Evolutionary conservation across 2,329 filamentous ascomycete species (phyloP).

Genomic region (Penicillium capsulatum): DNA sequence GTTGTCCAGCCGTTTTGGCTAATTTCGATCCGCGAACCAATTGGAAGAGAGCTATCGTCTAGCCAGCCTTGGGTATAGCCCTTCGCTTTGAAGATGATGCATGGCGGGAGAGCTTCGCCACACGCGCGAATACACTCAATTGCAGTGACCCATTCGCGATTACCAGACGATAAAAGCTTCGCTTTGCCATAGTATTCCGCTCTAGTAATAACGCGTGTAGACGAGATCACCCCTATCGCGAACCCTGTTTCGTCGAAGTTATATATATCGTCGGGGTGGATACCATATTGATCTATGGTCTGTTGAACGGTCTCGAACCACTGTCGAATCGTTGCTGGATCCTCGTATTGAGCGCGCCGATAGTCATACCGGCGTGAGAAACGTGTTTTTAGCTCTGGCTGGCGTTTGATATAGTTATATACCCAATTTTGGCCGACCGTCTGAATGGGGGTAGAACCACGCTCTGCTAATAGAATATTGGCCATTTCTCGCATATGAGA

Average conservation of each 20-base stretch:
- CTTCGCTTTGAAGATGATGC: constrained; percentile 1
- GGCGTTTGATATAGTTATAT: no score
- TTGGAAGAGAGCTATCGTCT: background rate
- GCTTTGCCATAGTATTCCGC: constrained; percentile 1
- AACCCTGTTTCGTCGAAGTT: constrained; percentile 1
- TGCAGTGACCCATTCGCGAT: background rate
- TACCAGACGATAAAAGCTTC: background rate
- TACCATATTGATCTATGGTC: no score
- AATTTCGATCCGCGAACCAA: no score
- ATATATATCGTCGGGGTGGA: no score
- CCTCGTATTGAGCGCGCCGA: no score
- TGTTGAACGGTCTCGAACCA: no score
- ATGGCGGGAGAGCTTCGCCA: background rate
- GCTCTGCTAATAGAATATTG: constrained; percentile 1
- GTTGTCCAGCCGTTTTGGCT: no score
- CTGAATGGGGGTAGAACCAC: no score
- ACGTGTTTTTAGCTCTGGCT: no score
- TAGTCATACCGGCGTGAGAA: no score
- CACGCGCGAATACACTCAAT: background rate
- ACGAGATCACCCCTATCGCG: background rate
- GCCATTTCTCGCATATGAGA: background rate
- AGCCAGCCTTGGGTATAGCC: background rate
- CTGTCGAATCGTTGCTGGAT: no score
- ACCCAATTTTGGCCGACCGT: no score
- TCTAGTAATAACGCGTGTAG: background rate